Conservation (phyloP, 805 yeast genomes). For the Millerozyma miso region DNA sequence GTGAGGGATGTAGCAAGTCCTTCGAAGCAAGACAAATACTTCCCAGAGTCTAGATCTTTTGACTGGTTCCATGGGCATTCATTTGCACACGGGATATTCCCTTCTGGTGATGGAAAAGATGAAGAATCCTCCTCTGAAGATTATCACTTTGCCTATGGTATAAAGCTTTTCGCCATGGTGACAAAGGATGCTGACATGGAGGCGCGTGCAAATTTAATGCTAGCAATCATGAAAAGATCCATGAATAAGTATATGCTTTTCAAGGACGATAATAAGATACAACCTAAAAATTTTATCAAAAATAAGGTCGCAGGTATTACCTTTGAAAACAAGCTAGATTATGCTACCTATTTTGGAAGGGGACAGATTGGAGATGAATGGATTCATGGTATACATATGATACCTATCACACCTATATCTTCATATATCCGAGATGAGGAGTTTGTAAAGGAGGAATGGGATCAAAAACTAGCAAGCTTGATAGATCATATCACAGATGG, state of each 20-base stretch:
- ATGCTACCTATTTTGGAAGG: slow-evolving; percentile 70
- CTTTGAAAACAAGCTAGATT: slow-evolving; percentile 70
- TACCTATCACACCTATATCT: slow-evolving; percentile 68
- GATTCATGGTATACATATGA: slow-evolving; percentile 76
- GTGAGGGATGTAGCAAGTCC: slow-evolving; percentile 70
- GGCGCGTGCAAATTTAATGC: slow-evolving; percentile 52
- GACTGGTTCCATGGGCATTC: slow-evolving; percentile 80
- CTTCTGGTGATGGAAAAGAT: slow-evolving; percentile 72
- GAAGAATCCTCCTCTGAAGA: slow-evolving; percentile 75
- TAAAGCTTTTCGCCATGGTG: slow-evolving; percentile 61
- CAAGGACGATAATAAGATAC: slow-evolving; percentile 48
- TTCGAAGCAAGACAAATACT: slow-evolving; percentile 45
- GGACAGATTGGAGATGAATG: slow-evolving; percentile 55
- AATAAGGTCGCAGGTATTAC: slow-evolving; percentile 72
- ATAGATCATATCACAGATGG: slow-evolving; percentile 54
- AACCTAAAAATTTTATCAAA: slow-evolving; percentile 51
- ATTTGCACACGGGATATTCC: slow-evolving; percentile 70
- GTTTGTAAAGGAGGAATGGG: slow-evolving; percentile 66
- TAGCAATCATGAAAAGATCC: slow-evolving; percentile 54
- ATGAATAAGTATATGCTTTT: slow-evolving; percentile 55
- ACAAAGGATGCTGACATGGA: slow-evolving; percentile 51
- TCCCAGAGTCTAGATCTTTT: slow-evolving; percentile 65
- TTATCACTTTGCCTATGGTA: slow-evolving; percentile 64
- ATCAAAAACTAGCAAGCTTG: slow-evolving; percentile 41
- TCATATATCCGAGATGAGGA: slow-evolving; percentile 51